A percentile compares a stretch with the other conserved stretches of the same genome.
phyloP scores from a whole-genome alignment of 495 filamentous ascomycete genomes.

The Xylaria venustula region DNA sequence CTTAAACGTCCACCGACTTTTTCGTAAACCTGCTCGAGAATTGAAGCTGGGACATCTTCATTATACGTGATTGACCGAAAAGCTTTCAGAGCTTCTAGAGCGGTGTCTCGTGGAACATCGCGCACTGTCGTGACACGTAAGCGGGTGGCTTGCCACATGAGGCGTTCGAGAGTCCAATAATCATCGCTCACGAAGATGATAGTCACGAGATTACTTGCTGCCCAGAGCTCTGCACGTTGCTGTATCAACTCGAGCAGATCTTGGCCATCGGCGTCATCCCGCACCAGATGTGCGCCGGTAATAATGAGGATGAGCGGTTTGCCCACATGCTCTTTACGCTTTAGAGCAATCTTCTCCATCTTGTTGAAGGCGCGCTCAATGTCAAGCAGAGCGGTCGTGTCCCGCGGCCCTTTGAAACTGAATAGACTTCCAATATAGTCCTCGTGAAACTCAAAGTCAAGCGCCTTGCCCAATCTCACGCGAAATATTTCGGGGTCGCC shows the following conservation, averaged over 20 bases:
- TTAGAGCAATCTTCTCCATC: slow-evolving; percentile 85
- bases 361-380: slow-evolving; percentile 96
- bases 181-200: slow-evolving; percentile 90
- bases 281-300: slow-evolving; percentile 80
- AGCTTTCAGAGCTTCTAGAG: slow-evolving; percentile 66
- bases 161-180: slow-evolving; percentile 92
- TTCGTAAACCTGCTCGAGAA: slow-evolving; percentile 74
- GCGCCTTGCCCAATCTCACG: slow-evolving; percentile 79
- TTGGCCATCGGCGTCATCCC: slow-evolving; percentile 83
- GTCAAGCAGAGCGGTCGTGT: slow-evolving; percentile 83
- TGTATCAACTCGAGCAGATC: slow-evolving; percentile 90
- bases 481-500: slow-evolving; percentile 92
- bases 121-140: slow-evolving; percentile 82
- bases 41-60: slow-evolving; percentile 52
- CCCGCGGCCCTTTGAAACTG: slow-evolving; percentile 84
- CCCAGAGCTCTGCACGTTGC: slow-evolving; percentile 92
- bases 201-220: slow-evolving; percentile 82
- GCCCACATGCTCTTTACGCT: slow-evolving; percentile 51
- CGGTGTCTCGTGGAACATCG: slow-evolving; percentile 72
- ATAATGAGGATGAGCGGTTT: slow-evolving; percentile 82
- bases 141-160: slow-evolving; percentile 83
- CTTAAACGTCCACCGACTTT: slow-evolving; percentile 78
- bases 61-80: slow-evolving; percentile 67
- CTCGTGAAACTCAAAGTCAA: slow-evolving; percentile 84
- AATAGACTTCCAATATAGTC: slow-evolving; percentile 93